Conservation (phyloP, 2,329 filamentous ascomycete species). For the Mollisia scopiformis region DNA sequence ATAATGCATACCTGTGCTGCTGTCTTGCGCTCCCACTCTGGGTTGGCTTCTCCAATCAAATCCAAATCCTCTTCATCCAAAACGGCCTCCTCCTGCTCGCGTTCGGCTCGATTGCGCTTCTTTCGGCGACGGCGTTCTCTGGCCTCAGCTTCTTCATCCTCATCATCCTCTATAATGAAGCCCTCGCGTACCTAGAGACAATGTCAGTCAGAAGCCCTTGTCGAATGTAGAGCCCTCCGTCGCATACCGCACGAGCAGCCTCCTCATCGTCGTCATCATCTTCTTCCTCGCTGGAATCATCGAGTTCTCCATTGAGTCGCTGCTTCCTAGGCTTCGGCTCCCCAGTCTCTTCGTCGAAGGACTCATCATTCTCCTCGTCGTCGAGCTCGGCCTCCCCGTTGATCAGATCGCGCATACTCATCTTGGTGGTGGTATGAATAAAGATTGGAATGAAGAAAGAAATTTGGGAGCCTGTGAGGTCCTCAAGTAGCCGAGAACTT, state of each 20-base stretch:
- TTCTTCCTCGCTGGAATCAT: constrained; percentile 91
- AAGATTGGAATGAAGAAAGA: constrained; percentile 1
- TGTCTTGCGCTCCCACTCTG: constrained; percentile 68
- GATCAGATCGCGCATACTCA: constrained; percentile 79
- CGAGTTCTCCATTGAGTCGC: constrained; percentile 50
- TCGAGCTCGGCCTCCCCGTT: constrained; percentile 85
- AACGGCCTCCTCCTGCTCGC: constrained; percentile 79
- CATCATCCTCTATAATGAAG: constrained; percentile 87
- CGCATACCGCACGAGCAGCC: constrained; percentile 72
- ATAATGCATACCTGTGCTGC: constrained; percentile 65
- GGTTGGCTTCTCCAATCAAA: constrained; percentile 83
- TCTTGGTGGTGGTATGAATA: constrained; percentile 41
- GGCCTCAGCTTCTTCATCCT: constrained; percentile 73
- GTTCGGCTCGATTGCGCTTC: constrained; percentile 78
- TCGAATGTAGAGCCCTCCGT: background rate
- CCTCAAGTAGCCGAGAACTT: constrained; percentile 13
- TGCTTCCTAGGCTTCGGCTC: constrained; percentile 52
- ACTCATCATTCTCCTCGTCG: constrained; percentile 82
- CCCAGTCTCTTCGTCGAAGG: constrained; percentile 76
- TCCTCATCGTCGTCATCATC: constrained; percentile 92
- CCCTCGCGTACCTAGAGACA: constrained; percentile 77
- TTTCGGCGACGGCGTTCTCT: constrained; percentile 55
- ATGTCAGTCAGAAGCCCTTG: constrained; percentile 18
- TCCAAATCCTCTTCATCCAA: constrained; percentile 97
- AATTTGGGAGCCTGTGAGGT: background rate